phyloP scores from a whole-genome alignment of 345 rosid genomes.

The Gossypium mustelinum region DNA sequence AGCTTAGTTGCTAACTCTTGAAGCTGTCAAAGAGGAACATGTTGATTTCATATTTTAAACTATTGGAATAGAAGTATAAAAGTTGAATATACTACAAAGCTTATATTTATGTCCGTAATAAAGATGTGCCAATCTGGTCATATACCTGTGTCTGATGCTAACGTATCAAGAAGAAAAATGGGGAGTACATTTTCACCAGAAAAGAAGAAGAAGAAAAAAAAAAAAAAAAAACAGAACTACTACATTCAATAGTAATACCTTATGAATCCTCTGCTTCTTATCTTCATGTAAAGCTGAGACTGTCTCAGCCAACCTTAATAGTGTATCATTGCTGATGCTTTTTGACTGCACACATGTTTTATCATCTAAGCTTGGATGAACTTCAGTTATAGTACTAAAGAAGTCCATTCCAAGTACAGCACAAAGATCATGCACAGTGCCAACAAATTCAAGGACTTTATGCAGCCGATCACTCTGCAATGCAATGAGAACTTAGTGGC shows the following conservation, averaged over 20 bases:
- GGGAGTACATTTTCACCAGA: neutral
- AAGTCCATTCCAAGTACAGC: conserved; percentile 89
- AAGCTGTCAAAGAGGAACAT: conserved; percentile 49
- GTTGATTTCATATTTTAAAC: conserved; percentile 13
- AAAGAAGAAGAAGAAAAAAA: neutral
- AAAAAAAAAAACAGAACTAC: neutral
- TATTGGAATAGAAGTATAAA: neutral
- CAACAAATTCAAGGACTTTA: conserved; percentile 84
- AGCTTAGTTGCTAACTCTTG: conserved; percentile 90
- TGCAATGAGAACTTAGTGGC: conserved; percentile 20
- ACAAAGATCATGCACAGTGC: conserved; percentile 89
- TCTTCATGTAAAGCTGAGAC: conserved; percentile 76
- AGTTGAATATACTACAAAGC: neutral
- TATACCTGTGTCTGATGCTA: neutral
- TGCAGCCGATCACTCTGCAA: conserved; percentile 80
- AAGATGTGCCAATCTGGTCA: neutral
- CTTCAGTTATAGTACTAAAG: conserved; percentile 68
- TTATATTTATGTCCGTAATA: neutral
- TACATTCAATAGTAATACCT: conserved; percentile 34
- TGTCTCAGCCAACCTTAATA: conserved; percentile 70
- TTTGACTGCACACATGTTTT: conserved; percentile 53
- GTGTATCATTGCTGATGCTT: conserved; percentile 92
- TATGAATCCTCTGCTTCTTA: conserved; percentile 79
- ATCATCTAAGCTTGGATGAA: conserved; percentile 94
- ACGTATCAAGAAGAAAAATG: neutral